Evolutionary conservation across 2,329 filamentous ascomycete genomes (phyloP).

Genomic region (Aspergillaceae sp.): DNA sequence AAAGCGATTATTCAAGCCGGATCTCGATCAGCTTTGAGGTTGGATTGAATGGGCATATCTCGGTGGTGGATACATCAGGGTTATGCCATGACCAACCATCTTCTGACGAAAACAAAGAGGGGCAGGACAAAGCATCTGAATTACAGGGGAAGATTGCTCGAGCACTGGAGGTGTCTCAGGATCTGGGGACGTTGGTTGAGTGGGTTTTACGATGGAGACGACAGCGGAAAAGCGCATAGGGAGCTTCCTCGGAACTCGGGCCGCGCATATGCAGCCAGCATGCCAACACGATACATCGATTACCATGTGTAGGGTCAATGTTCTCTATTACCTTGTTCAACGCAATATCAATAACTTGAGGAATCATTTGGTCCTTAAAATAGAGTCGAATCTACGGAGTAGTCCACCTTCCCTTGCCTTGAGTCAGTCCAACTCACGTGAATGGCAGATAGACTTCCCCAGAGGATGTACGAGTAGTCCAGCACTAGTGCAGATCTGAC

Average conservation of each 20-base stretch:
- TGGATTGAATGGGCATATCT: conserved; percentile 33
- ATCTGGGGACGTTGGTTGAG: conserved; percentile 37
- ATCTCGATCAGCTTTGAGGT: conserved; percentile 32
- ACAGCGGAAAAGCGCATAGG: conserved; percentile 15
- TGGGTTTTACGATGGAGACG: conserved; percentile 33
- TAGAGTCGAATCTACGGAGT: neutral
- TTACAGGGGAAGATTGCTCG: conserved; percentile 28
- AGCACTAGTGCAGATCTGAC: neutral
- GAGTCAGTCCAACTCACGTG: too few relatives aligned
- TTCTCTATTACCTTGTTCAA: too few relatives aligned
- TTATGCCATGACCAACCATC: conserved; percentile 12
- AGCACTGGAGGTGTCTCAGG: conserved; percentile 37
- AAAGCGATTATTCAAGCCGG: conserved; percentile 10
- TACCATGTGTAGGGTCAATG: too few relatives aligned
- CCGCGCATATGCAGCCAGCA: neutral
- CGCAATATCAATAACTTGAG: too few relatives aligned
- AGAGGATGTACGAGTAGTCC: neutral
- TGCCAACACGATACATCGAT: too few relatives aligned
- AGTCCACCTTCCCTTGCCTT: too few relatives aligned
- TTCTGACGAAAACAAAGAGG: conserved; percentile 11
- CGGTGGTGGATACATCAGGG: conserved; percentile 31
- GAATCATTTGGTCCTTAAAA: too few relatives aligned
- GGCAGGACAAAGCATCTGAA: conserved; percentile 11
- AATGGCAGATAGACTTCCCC: neutral
- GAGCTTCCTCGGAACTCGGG: neutral